Percentiles rank a stretch among this genome's conserved stretches.
These are phyloP conservation scores for Malassezia dermatis DNA, from an alignment of 1,284 basidiomycete genomes.

Conservation along the genomic window DNA sequence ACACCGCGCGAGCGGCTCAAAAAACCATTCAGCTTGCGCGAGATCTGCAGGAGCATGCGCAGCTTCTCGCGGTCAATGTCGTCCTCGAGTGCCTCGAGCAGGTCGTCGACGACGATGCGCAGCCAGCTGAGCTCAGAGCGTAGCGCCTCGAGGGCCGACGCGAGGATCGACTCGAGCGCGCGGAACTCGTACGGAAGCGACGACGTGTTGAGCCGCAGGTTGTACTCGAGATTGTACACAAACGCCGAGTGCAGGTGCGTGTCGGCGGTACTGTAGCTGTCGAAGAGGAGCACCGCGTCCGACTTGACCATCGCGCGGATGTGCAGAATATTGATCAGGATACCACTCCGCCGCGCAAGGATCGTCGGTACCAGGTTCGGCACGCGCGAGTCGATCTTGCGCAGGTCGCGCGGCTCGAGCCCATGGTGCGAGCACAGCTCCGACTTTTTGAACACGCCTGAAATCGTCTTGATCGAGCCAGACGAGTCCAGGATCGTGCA, in stretches of 20 bases:
- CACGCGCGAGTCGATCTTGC: constrained; percentile 87
- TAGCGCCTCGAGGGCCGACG: constrained; percentile 35
- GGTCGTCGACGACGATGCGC: constrained; percentile 21
- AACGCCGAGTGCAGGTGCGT: constrained; percentile 31
- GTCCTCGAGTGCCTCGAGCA: constrained; percentile 32
- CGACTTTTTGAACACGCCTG: constrained; percentile 77
- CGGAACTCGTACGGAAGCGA: constrained; percentile 39
- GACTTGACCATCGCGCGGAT: constrained; percentile 88
- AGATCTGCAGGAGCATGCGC: constrained; percentile 29
- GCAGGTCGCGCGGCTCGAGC: constrained; percentile 82
- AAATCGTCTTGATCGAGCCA: constrained; percentile 65
- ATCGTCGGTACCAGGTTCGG: constrained; percentile 88
- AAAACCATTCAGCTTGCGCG: constrained; percentile 32
- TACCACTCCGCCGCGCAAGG: constrained; percentile 72
- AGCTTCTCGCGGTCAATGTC: constrained; percentile 41
- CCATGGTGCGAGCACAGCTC: constrained; percentile 78
- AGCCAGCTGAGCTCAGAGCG: constrained; percentile 33
- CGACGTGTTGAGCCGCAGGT: constrained; percentile 18
- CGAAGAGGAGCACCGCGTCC: constrained; percentile 82
- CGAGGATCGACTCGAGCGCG: constrained; percentile 37
- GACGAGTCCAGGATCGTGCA: constrained; percentile 37
- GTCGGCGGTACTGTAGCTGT: constrained; percentile 49
- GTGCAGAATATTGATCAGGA: constrained; percentile 76
- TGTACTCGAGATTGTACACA: constrained; percentile 40
- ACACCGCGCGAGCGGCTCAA: constrained; percentile 27